Percentiles rank a stretch among this genome's conserved stretches.
phyloP scores from a whole-genome alignment of 257 asterid genomes.

The Thymus mandschuricus region DNA sequence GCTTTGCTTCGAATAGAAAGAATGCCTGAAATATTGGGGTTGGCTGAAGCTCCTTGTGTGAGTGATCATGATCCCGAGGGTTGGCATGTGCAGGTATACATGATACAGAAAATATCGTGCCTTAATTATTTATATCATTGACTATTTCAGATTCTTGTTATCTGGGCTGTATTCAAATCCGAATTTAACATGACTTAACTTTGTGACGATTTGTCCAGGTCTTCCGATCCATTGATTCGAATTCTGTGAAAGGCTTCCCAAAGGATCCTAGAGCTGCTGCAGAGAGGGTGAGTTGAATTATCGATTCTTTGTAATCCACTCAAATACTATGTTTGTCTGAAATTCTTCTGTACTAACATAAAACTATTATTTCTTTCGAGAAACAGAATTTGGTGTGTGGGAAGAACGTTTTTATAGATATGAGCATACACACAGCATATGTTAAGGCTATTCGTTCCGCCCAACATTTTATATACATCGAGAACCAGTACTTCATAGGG shows the following conservation, averaged over 20 bases:
- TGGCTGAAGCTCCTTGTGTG: constrained; percentile 73
- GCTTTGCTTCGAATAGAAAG: constrained; percentile 87
- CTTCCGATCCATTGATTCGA: constrained; percentile 97
- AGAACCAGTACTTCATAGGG: constrained; percentile 97
- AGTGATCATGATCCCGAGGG: constrained; percentile 70
- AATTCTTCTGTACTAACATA: constrained; percentile 14
- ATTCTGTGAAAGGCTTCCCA: constrained; percentile 91
- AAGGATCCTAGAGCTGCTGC: constrained; percentile 91
- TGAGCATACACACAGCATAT: constrained; percentile 98
- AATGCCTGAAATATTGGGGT: constrained; percentile 83
- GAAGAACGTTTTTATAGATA: constrained; percentile 92
- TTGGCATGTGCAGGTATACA: constrained; percentile 91
- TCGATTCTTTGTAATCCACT: constrained; percentile 11
- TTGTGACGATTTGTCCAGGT: constrained; percentile 46
- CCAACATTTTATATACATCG: constrained; percentile 90
- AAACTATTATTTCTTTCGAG: constrained; percentile 15
- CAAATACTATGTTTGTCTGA: neutral
- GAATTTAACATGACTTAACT: neutral
- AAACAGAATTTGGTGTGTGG: constrained; percentile 93
- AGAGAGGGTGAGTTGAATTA: constrained; percentile 55
- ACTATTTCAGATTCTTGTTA: neutral
- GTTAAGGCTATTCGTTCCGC: constrained; percentile 94
- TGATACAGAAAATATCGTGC: neutral
- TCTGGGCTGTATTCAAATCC: neutral
- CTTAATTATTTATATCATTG: neutral